Base-by-base conservation (phyloP, 306 rosid genomes). In the Glycine soja region DNA sequence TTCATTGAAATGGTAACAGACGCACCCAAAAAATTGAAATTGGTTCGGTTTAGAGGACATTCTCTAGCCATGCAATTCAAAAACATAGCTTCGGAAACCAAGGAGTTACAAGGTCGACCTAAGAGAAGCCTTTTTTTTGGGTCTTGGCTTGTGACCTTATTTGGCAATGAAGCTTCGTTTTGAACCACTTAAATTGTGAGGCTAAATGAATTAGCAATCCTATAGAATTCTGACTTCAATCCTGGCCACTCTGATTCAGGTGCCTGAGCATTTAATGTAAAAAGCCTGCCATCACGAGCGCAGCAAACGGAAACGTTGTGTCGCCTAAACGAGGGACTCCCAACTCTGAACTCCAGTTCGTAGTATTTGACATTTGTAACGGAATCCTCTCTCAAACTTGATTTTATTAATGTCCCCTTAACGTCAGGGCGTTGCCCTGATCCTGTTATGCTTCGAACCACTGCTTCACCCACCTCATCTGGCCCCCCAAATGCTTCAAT, bases 401-500 rank as follows among this genome's bases (percentile, higher is more conserved):
- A 83, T 58, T 83, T 80, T 69, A 90, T 85, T 86, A 95, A 65
- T 46, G 86, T 90, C 15, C 91, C 98, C 59, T 88, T 83, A 45
- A 92, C 83, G 5, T 87, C 90, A 2, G 92, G 87, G 15, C 93
- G 85, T 72, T 88, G 89, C 65, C 91, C 73, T 3, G 94, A 86
- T 71, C 90, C 93, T 42, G 97, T 83, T 40, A 93, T 88, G 50
- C 86, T 89, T 59, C 85, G 81, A 75, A 93, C 65, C 73, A 92
- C 85, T 3, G 97, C 90, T 85, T 96, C 90, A 30, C 99, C 98
- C 38, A 92, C 98, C 85, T 93, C 99, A 48, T 88, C 76, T 24
- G 99, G 87, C 13, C 91, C 91, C 81, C 99, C 99, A 87, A 93
- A 89, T 70, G 91, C 94, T 76, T 88, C 99, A 85, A 89, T 96